These are phyloP conservation scores for Tylopilus cervinicoccineus DNA, from an alignment of 768 basidiomycete species.

Conservation along the genomic window DNA sequence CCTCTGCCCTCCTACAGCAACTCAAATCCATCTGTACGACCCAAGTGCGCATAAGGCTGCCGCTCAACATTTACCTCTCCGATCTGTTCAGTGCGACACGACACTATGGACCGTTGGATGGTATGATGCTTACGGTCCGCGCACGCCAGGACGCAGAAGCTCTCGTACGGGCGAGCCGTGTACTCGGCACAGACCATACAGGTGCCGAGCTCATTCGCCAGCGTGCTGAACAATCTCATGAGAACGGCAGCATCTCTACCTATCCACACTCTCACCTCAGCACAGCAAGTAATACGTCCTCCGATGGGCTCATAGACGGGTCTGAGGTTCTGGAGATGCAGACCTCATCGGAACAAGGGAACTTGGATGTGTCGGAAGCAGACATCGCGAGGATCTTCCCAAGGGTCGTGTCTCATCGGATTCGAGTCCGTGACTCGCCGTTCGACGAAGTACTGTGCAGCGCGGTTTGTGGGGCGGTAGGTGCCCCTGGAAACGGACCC, in stretches of 20 bases:
- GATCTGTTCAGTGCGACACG: constrained; percentile 74
- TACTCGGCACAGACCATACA: constrained; percentile 58
- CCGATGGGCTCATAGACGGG: constrained; percentile 20
- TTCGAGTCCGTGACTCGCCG: constrained; percentile 66
- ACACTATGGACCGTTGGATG: constrained; percentile 67
- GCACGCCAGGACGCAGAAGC: constrained; percentile 61
- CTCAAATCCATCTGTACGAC: constrained; percentile 27
- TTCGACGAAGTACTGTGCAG: constrained; percentile 68
- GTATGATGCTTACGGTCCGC: constrained; percentile 57
- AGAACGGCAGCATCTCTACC: constrained; percentile 16
- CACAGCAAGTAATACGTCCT: constrained; percentile 18
- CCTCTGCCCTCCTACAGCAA: constrained; percentile 26
- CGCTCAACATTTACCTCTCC: constrained; percentile 59
- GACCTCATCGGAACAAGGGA: constrained; percentile 17
- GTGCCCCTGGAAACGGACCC: constrained; percentile 13
- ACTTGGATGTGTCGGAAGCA: constrained; percentile 65
- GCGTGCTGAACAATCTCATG: constrained; percentile 19
- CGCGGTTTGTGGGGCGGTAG: constrained; percentile 52
- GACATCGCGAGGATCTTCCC: constrained; percentile 74
- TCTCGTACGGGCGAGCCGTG: constrained; percentile 62
- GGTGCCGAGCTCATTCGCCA: constrained; percentile 53
- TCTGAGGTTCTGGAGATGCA: constrained; percentile 13
- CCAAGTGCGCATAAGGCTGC: constrained; percentile 45
- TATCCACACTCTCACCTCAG: constrained; percentile 17
- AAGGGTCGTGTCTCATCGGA: constrained; percentile 68